These are phyloP conservation scores for Dimargaris cristalligena DNA, from an alignment of 192 early-diverging fungal species.

Conservation along the genomic window DNA sequence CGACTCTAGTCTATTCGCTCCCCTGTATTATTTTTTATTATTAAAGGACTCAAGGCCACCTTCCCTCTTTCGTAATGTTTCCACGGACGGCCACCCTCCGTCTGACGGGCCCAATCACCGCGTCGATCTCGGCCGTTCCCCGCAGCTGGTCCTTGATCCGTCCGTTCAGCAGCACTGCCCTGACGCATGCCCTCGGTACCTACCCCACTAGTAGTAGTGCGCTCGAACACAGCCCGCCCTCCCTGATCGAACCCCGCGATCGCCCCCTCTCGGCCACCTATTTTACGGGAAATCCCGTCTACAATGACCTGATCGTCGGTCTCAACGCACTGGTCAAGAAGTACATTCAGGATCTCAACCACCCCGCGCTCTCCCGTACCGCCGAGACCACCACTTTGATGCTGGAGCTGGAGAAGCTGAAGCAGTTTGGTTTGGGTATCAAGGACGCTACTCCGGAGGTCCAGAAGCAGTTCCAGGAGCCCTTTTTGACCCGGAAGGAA, in stretches of 20 bases:
- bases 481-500: conserved; percentile 12
- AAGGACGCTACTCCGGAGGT: conserved; percentile 6
- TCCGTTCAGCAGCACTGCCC: no score
- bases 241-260: conserved; percentile 15
- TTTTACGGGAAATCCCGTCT: conserved; percentile 73
- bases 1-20: no score
- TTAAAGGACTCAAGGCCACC: no score
- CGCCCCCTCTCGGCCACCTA: conserved; percentile 59
- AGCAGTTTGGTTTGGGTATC: background rate
- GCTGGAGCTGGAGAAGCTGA: conserved; percentile 14
- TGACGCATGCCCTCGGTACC: no score
- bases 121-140: no score
- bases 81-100: no score
- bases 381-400: conserved; percentile 13
- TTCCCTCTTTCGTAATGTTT: no score
- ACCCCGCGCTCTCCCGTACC: conserved; percentile 10
- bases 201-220: no score
- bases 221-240: no score
- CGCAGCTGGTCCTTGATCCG: no score
- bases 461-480: conserved; percentile 7
- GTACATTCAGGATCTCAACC: conserved; percentile 13
- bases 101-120: no score
- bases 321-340: conserved; percentile 38
- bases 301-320: conserved; percentile 53
- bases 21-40: no score